Base-by-base conservation (phyloP, 1,139 yeast genomes). In the Saccharomycopsis phalli region DNA sequence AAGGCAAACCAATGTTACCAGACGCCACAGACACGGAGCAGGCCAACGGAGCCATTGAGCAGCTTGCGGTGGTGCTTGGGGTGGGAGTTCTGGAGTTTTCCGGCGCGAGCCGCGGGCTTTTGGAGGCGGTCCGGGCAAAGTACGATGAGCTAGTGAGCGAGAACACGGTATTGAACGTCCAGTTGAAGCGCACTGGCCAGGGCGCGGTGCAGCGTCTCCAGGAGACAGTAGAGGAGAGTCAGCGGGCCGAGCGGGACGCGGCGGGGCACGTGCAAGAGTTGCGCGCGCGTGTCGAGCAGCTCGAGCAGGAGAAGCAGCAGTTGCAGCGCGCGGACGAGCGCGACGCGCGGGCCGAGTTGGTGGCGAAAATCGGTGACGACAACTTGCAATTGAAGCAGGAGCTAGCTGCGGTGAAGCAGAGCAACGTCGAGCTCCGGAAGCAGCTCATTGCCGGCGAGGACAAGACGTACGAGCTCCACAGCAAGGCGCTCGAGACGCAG, bases 91-190 rank as follows among this genome's bases (percentile, higher is more conserved):
- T 11, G 7, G 29, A 26, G 13, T 26, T 26, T 4, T 11, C 5
- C 5, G n/a, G 14, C 14, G 8, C n/a, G 29, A 14, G n/a, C n/a
- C 13, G 8, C 25, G 10, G 10, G 25, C 6, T 22, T 22, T 6
- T 80, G 19, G 60, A 64, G 4, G 54, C 59, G 2, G 69, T 68
- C 46, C 63, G 79, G 1, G 53, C 63, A 2, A 76, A 74, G 45
- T 62, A 63, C 47, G 70, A 74, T 36, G 66, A 66, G 2, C 46
- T 77, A 29, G 62, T 66, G 44, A 69, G 82, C 1, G 75, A 74
- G 47, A 64, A 68, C 36, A 57, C 74, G 17, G 61, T 74, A 18
- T 55, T 72, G 25, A 72, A 73, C 51, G 66, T 77, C 19, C 68
- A 69, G 39, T 61, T 66, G 40, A n/a, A n/a, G n/a, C n/a, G n/a